Percentiles rank a stretch among this genome's conserved stretches.
Conservation (phyloP, 2,329 filamentous ascomycete species). For the Fonsecaea monophora region DNA sequence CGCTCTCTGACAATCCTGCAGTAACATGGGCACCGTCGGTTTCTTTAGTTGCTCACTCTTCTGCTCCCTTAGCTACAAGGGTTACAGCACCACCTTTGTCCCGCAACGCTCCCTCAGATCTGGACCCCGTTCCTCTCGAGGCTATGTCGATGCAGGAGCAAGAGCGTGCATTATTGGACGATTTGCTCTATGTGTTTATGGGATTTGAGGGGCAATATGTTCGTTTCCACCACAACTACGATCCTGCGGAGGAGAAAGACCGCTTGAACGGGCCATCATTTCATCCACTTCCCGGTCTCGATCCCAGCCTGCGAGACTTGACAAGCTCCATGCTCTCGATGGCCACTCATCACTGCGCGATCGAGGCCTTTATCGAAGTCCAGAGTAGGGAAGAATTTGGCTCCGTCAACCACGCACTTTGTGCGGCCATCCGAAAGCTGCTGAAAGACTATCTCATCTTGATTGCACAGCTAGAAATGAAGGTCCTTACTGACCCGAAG, state of each 20-base stretch:
- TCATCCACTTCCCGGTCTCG: constrained; percentile 79
- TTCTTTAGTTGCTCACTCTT: constrained; percentile 71
- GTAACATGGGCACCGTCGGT: constrained; percentile 79
- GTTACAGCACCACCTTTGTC: constrained; percentile 67
- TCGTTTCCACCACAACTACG: constrained; percentile 80
- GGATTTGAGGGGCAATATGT: constrained; percentile 98
- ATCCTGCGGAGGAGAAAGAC: constrained; percentile 84
- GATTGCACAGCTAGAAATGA: constrained; percentile 90
- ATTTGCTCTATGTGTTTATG: constrained; percentile 95
- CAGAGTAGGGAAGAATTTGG: constrained; percentile 93
- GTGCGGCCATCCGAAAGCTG: constrained; percentile 89
- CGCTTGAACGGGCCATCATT: constrained; percentile 82
- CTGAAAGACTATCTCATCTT: constrained; percentile 93
- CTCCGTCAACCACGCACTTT: constrained; percentile 92
- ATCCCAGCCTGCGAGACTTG: constrained; percentile 88
- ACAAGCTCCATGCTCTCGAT: constrained; percentile 89
- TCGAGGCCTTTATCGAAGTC: constrained; percentile 92
- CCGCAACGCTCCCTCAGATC: constrained; percentile 70
- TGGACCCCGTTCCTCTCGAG: constrained; percentile 72
- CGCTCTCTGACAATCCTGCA: constrained; percentile 36
- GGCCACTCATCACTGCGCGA: constrained; percentile 88
- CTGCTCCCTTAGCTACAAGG: constrained; percentile 74
- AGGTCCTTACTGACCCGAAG: constrained; percentile 83
- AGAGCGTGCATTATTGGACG: constrained; percentile 85
- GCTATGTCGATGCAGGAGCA: constrained; percentile 80